A percentile compares a stretch with the other conserved stretches of the same genome.
Conservation (phyloP, 176 grass and related monocot species). For the Oryza brachyantha region DNA sequence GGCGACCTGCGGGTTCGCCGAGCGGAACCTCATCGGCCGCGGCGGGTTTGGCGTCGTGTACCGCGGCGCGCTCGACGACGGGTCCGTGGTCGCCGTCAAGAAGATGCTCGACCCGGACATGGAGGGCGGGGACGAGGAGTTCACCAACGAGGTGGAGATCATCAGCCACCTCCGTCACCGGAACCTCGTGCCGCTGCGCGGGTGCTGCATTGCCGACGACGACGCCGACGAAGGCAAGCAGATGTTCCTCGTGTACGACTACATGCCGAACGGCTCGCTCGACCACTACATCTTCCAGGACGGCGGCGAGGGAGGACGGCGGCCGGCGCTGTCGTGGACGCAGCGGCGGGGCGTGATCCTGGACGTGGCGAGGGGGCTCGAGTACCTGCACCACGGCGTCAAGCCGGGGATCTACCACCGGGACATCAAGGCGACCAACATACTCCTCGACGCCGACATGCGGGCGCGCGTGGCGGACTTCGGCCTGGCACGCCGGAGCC, state of each 20-base stretch:
- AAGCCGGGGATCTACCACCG: slow-evolving; percentile 92
- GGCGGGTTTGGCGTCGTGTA: slow-evolving; percentile 86
- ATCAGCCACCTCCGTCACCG: slow-evolving; percentile 89
- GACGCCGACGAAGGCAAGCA: slow-evolving; percentile 60
- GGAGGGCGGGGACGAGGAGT: slow-evolving; percentile 77
- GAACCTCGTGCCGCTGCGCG: slow-evolving; percentile 77
- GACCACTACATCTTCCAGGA: slow-evolving; percentile 68
- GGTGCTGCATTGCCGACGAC: slow-evolving; percentile 72
- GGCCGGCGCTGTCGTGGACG: slow-evolving; percentile 43
- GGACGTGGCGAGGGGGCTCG: slow-evolving; percentile 78
- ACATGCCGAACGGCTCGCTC: slow-evolving; percentile 82
- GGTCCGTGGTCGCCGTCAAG: slow-evolving; percentile 73
- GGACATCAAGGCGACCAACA: slow-evolving; percentile 94
- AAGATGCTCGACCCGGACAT: slow-evolving; percentile 72
- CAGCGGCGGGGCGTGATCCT: slow-evolving; percentile 62
- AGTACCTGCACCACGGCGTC: slow-evolving; percentile 87
- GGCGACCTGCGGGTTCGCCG: slow-evolving; percentile 65
- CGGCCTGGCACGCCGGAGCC: slow-evolving; percentile 72
- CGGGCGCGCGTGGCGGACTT: slow-evolving; percentile 82
- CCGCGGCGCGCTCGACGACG: slow-evolving; percentile 66
- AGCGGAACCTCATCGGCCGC: slow-evolving; percentile 71
- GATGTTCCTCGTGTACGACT: slow-evolving; percentile 86
- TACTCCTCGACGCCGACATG: slow-evolving; percentile 74
- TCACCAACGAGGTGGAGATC: slow-evolving; percentile 92
- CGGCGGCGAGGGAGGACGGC: neutral